These are phyloP conservation scores for Sanguinoderma infundibulare DNA, from an alignment of 1,284 basidiomycete species.

Conservation along the genomic window DNA sequence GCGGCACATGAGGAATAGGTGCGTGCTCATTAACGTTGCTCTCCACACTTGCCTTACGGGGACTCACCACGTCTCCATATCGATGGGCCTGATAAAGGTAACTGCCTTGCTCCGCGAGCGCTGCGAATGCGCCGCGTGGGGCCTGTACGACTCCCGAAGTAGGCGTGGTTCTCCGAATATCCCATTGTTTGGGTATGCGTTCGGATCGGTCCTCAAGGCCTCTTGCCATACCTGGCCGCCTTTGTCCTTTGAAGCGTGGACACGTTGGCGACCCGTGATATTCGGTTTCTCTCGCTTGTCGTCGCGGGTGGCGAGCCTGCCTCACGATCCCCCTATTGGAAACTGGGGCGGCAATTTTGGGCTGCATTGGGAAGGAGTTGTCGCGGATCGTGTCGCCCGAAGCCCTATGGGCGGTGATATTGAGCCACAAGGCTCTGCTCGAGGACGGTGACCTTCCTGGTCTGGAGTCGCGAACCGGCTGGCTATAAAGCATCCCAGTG, in stretches of 20 bases:
- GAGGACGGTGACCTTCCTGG: neutral
- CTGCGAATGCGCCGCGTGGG: neutral
- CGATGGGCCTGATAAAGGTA: neutral
- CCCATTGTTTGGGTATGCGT: neutral
- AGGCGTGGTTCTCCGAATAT: neutral
- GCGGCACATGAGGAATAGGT: neutral
- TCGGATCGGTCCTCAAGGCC: neutral
- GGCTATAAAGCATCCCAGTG: neutral
- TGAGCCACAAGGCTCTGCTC: neutral
- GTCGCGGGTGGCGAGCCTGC: neutral
- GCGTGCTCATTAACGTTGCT: neutral
- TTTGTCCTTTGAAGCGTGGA: neutral
- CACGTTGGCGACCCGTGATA: conserved; percentile 5
- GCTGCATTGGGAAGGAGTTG: neutral
- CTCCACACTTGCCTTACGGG: neutral
- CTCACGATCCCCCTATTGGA: neutral
- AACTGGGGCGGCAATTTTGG: neutral
- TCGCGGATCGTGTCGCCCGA: neutral
- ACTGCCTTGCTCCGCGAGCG: neutral
- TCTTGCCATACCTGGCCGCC: neutral
- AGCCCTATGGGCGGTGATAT: conserved; percentile 1
- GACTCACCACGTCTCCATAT: neutral
- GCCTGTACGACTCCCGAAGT: neutral
- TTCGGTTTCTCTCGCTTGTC: conserved; percentile 1
- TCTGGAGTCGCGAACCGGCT: neutral